Conservation (phyloP, 2,329 filamentous ascomycete species). For the Herpomyces periplanetae region DNA sequence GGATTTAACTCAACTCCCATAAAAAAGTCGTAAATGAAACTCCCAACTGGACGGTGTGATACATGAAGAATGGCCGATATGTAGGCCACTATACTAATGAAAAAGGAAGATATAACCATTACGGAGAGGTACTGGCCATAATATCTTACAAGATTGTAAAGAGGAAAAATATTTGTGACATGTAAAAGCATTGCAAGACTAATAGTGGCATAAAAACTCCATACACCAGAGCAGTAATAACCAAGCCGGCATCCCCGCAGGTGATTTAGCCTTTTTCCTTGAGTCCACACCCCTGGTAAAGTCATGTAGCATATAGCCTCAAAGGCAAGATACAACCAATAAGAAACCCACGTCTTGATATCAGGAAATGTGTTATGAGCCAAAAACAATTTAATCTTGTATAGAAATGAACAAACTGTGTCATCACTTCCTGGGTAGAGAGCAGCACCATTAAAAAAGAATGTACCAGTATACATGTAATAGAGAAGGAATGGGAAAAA, state of each 20-base stretch:
- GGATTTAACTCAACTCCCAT: conserved; percentile 65
- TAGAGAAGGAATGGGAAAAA: conserved; percentile 84
- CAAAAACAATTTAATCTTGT: conserved; percentile 26
- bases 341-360: conserved; percentile 49
- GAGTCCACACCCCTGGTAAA: conserved; percentile 50
- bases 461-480: conserved; percentile 95
- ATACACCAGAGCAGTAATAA: conserved; percentile 77
- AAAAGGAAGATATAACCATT: conserved; percentile 55
- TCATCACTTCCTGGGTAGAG: conserved; percentile 25
- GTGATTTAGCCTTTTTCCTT: conserved; percentile 56
- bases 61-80: conserved; percentile 43
- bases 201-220: conserved; percentile 58
- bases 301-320: conserved; percentile 46
- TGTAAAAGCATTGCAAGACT: conserved; percentile 28
- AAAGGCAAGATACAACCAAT: conserved; percentile 68
- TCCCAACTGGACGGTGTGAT: conserved; percentile 61
- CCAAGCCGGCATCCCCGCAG: conserved; percentile 43
- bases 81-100: conserved; percentile 50
- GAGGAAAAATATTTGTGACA: conserved; percentile 40
- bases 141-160: conserved; percentile 74
- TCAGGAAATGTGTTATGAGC: conserved; percentile 57
- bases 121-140: conserved; percentile 78
- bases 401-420: conserved; percentile 25
- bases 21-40: conserved; percentile 51
- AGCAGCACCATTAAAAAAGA: conserved; percentile 53